These are phyloP conservation scores for Dryadomyces quercivorus DNA, from an alignment of 2,329 filamentous ascomycete genomes.

Conservation along the genomic window DNA sequence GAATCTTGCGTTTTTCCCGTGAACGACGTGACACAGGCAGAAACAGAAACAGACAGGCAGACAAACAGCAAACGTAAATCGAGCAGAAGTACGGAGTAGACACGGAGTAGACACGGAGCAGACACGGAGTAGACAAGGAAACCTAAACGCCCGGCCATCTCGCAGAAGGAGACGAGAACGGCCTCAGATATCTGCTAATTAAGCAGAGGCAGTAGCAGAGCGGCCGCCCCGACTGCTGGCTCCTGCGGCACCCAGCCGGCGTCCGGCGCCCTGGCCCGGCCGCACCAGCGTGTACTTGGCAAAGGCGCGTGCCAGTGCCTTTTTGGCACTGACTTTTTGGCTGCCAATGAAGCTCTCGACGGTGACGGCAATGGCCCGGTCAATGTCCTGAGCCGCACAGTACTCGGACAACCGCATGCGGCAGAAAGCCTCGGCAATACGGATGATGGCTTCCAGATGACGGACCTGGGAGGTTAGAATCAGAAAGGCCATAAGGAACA, in stretches of 20 bases:
- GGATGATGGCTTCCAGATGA: slow-evolving; percentile 95
- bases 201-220: slow-evolving; percentile 3
- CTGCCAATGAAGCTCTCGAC: slow-evolving; percentile 93
- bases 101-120: too few species aligned
- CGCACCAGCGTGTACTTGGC: slow-evolving; percentile 72
- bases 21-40: too few species aligned
- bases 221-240: not conserved
- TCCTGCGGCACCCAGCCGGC: slow-evolving; percentile 10
- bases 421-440: slow-evolving; percentile 86
- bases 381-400: slow-evolving; percentile 80
- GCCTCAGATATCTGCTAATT: too few species aligned
- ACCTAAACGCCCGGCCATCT: not conserved
- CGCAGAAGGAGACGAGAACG: too few species aligned
- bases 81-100: too few species aligned
- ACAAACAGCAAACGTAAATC: too few species aligned
- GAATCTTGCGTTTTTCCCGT: too few species aligned
- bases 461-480: slow-evolving; percentile 51
- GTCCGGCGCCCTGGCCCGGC: slow-evolving; percentile 24
- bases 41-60: too few species aligned
- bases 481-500: not conserved
- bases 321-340: slow-evolving; percentile 97
- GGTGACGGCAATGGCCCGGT: slow-evolving; percentile 92
- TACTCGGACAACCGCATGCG: slow-evolving; percentile 98
- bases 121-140: too few species aligned
- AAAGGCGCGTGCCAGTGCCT: slow-evolving; percentile 85